phyloP scores from a whole-genome alignment of 2,329 filamentous ascomycete genomes.

The Uncinocarpus reesii region DNA sequence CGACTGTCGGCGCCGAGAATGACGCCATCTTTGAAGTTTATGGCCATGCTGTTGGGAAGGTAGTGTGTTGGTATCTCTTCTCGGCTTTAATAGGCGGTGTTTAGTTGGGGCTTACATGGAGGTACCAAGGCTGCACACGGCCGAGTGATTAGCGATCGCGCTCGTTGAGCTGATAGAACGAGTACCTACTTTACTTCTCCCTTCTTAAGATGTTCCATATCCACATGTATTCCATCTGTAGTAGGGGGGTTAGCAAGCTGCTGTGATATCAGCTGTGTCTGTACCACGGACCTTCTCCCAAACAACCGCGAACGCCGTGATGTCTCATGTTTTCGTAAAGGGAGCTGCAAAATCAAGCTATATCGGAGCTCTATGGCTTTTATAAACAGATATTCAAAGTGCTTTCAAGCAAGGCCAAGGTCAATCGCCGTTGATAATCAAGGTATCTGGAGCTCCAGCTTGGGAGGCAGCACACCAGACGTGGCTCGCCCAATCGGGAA shows the following conservation, averaged over 20 bases:
- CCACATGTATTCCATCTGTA: conserved; percentile 94
- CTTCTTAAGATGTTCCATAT: conserved; percentile 98
- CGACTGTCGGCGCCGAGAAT: conserved; percentile 94
- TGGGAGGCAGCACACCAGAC: conserved; percentile 15
- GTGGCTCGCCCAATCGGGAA: conserved; percentile 15
- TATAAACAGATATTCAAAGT: background rate
- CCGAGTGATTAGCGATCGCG: background rate
- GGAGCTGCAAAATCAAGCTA: background rate
- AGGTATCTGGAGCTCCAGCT: too few species aligned
- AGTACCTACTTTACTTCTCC: conserved; percentile 87
- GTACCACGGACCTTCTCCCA: conserved; percentile 17
- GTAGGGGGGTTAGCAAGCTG: conserved; percentile 18
- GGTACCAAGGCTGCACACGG: conserved; percentile 65
- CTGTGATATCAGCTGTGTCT: background rate
- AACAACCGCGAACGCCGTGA: conserved; percentile 17
- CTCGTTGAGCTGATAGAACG: background rate
- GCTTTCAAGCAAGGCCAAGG: too few species aligned
- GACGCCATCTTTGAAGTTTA: conserved; percentile 97
- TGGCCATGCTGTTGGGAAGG: conserved; percentile 64
- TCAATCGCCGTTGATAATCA: conserved; percentile 3
- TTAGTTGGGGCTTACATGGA: conserved; percentile 62
- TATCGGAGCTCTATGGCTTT: too few species aligned
- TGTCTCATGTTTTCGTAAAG: conserved; percentile 12
- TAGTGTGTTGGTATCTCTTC: conserved; percentile 22
- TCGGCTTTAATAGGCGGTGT: conserved; percentile 18